phyloP scores from a whole-genome alignment of 2,329 filamentous ascomycete genomes.

The Botrytis squamosa region DNA sequence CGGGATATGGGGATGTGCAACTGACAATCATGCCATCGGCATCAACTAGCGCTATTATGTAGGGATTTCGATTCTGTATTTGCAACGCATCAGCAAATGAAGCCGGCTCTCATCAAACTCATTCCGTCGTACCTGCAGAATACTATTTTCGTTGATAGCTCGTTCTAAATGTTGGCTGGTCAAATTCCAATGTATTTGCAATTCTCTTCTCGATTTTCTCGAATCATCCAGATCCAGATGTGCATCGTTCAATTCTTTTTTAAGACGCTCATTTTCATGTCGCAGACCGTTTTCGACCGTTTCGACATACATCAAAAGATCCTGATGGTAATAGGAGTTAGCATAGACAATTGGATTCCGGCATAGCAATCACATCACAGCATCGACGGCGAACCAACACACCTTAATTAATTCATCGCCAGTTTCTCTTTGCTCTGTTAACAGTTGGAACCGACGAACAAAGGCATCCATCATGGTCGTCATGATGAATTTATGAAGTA shows the following conservation, averaged over 20 bases:
- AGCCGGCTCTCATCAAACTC: neutral
- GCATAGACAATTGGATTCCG: neutral
- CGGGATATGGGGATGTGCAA: constrained; percentile 25
- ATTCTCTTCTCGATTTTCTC: constrained; percentile 48
- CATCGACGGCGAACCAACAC: neutral
- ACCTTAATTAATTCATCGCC: constrained; percentile 51
- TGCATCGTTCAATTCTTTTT: constrained; percentile 44
- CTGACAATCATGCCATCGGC: constrained; percentile 61
- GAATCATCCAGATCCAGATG: constrained; percentile 53
- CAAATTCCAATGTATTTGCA: constrained; percentile 50
- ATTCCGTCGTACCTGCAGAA: constrained; percentile 47
- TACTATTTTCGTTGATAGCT: constrained; percentile 43
- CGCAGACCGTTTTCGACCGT: constrained; percentile 45
- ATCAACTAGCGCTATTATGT: constrained; percentile 61
- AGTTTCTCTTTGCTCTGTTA: constrained; percentile 45
- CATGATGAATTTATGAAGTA: constrained; percentile 13
- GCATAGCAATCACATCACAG: neutral
- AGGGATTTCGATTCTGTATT: constrained; percentile 51
- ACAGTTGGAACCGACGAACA: constrained; percentile 47
- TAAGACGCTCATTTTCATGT: constrained; percentile 47
- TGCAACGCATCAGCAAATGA: constrained; percentile 4
- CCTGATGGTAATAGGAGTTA: constrained; percentile 39
- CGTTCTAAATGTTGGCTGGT: constrained; percentile 42
- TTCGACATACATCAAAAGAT: constrained; percentile 49
- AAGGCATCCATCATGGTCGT: constrained; percentile 45